A percentile compares a stretch with the other conserved stretches of the same genome.
phyloP scores from a whole-genome alignment of 129 eudicot species.

The Ambrosia trifida region DNA sequence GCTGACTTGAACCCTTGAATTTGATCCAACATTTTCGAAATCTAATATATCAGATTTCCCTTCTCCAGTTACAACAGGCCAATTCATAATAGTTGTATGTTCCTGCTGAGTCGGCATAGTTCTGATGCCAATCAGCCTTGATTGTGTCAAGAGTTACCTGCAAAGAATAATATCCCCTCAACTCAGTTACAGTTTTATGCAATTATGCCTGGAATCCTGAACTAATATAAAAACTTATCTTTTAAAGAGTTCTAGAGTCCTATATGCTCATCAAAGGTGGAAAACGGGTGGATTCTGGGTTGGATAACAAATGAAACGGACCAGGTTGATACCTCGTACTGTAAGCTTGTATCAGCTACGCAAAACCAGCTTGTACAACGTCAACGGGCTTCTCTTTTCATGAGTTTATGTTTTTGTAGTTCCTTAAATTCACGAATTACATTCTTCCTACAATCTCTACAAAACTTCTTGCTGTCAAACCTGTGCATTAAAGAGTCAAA shows the following conservation, averaged over 20 bases:
- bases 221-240: no score
- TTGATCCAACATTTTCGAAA: slow-evolving; percentile 90
- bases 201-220: neutral
- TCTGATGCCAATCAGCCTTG: slow-evolving; percentile 91
- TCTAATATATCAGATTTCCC: slow-evolving; percentile 95
- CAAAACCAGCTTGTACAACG: slow-evolving; percentile 94
- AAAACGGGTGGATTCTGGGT: neutral
- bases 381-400: slow-evolving; percentile 69
- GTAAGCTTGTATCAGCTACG: slow-evolving; percentile 85
- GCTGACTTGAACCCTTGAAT: slow-evolving; percentile 62
- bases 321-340: slow-evolving; percentile 64
- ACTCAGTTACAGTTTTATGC: slow-evolving; percentile 27
- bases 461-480: slow-evolving; percentile 96
- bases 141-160: slow-evolving; percentile 88
- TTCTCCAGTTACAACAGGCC: slow-evolving; percentile 97
- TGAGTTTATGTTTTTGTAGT: slow-evolving; percentile 83
- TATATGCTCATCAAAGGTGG: neutral
- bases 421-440: slow-evolving; percentile 98
- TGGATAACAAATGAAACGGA: neutral
- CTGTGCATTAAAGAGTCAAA: slow-evolving; percentile 41
- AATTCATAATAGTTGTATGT: slow-evolving; percentile 82
- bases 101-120: slow-evolving; percentile 69
- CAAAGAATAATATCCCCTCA: slow-evolving; percentile 19
- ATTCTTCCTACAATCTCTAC: slow-evolving; percentile 95
- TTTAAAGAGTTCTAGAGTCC: no score